These are phyloP conservation scores for Metschnikowia henanensis DNA, from an alignment of 805 yeast genomes.

Conservation along the genomic window DNA sequence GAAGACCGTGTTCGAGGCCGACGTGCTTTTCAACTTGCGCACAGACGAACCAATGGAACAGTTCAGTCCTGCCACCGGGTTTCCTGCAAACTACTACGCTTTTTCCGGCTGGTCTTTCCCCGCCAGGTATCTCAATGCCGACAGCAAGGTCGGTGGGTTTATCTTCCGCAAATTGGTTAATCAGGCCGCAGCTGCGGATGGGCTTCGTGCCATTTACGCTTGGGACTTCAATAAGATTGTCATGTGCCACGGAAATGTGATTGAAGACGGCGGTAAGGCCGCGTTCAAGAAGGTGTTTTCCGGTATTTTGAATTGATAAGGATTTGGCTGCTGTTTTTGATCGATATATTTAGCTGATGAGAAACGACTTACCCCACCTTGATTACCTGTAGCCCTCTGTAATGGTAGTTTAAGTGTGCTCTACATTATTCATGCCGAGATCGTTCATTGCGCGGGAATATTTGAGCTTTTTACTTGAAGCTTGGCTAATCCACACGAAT, in stretches of 20 bases:
- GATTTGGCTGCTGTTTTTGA: neutral
- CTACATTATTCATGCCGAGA: no score
- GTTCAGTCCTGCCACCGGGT: conserved; percentile 46
- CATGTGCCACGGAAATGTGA: conserved; percentile 24
- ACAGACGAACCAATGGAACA: conserved; percentile 45
- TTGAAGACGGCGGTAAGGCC: conserved; percentile 16
- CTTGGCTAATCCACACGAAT: no score
- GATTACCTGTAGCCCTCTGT: no score
- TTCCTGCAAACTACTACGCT: conserved; percentile 40
- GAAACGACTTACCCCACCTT: no score
- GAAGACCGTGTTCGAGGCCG: conserved; percentile 57
- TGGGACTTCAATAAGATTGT: conserved; percentile 29
- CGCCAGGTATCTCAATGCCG: conserved; percentile 43
- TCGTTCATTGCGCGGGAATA: no score
- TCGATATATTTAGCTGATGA: neutral
- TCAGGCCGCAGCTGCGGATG: conserved; percentile 11
- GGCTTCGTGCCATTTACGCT: conserved; percentile 21
- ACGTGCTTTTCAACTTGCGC: conserved; percentile 54
- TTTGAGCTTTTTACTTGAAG: no score
- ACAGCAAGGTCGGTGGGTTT: conserved; percentile 34
- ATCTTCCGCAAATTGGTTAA: conserved; percentile 26
- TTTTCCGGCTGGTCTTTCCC: conserved; percentile 44
- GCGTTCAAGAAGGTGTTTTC: conserved; percentile 18
- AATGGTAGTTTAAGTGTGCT: no score
- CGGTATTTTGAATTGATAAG: conserved; percentile 1